A percentile compares a stretch with the other conserved stretches of the same genome.
phyloP scores from a whole-genome alignment of 305 asterid genomes.

The Fraxinus velutina region DNA sequence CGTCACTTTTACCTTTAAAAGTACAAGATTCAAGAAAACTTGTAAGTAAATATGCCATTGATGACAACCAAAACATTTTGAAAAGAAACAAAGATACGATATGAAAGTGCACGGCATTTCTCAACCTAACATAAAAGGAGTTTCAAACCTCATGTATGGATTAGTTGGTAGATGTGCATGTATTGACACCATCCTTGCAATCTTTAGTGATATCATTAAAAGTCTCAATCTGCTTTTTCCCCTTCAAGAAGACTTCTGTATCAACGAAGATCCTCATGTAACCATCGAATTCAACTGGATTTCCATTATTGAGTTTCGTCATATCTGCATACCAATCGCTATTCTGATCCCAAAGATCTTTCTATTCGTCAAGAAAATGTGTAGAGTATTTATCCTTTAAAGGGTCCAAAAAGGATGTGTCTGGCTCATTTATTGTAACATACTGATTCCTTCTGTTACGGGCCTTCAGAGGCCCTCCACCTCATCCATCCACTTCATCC shows the following conservation, averaged over 20 bases:
- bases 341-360: conserved; percentile 44
- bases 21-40: conserved; percentile 14
- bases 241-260: conserved; percentile 56
- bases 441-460: conserved; percentile 3
- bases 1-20: conserved; percentile 6
- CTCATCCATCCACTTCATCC: no score
- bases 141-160: background rate
- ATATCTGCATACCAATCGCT: conserved; percentile 55
- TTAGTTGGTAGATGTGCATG: conserved; percentile 43
- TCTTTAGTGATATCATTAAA: conserved; percentile 56
- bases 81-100: conserved; percentile 17
- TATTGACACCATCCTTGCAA: conserved; percentile 59
- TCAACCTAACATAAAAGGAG: background rate
- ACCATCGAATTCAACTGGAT: conserved; percentile 53
- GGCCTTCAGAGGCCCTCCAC: no score
- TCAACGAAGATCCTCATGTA: conserved; percentile 59
- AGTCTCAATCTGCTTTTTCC: conserved; percentile 53
- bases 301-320: conserved; percentile 44
- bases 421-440: conserved; percentile 47
- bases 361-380: conserved; percentile 50
- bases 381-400: conserved; percentile 50
- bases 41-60: conserved; percentile 20
- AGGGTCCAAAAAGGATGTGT: conserved; percentile 42
- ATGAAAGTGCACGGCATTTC: conserved; percentile 16
- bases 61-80: conserved; percentile 12